These are phyloP conservation scores for Tylopilus plumbeoviolaceoides DNA, from an alignment of 768 basidiomycete species.

Conservation along the genomic window DNA sequence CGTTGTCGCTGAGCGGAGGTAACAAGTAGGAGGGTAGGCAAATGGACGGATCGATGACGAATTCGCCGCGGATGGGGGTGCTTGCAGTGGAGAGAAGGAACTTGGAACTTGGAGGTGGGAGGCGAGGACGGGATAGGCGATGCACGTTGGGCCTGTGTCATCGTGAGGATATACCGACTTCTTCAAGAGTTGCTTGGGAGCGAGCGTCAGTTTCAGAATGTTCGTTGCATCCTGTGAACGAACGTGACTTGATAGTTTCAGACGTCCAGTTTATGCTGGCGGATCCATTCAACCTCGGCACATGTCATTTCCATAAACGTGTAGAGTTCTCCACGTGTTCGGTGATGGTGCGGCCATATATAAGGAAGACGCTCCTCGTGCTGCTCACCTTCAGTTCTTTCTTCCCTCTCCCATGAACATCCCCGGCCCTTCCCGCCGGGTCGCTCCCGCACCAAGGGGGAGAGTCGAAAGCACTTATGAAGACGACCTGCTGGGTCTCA, in stretches of 20 bases:
- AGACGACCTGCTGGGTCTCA: not conserved
- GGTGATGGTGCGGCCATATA: not conserved
- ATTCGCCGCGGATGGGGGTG: conserved; percentile 25
- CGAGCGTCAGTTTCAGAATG: too few species aligned
- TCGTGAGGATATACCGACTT: too few species aligned
- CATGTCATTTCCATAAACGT: too few species aligned
- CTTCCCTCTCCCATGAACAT: conserved; percentile 1
- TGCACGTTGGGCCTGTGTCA: too few species aligned
- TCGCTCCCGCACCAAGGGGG: not conserved
- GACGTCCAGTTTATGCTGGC: too few species aligned
- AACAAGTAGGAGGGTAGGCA: conserved; percentile 36
- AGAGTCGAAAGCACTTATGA: not conserved
- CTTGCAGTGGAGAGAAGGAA: conserved; percentile 13
- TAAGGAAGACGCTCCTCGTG: not conserved
- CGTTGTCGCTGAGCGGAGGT: conserved; percentile 33
- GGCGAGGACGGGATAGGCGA: not conserved
- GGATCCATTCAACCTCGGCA: too few species aligned
- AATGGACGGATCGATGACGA: conserved; percentile 42
- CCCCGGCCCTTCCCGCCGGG: not conserved
- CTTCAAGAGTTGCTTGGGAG: too few species aligned
- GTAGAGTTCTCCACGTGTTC: too few species aligned
- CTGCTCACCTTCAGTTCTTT: conserved; percentile 7
- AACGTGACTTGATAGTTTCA: too few species aligned
- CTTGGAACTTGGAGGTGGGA: conserved; percentile 20
- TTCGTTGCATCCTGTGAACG: too few species aligned